Base-by-base conservation (phyloP, 345 rosid genomes). In the Salix dunnii region DNA sequence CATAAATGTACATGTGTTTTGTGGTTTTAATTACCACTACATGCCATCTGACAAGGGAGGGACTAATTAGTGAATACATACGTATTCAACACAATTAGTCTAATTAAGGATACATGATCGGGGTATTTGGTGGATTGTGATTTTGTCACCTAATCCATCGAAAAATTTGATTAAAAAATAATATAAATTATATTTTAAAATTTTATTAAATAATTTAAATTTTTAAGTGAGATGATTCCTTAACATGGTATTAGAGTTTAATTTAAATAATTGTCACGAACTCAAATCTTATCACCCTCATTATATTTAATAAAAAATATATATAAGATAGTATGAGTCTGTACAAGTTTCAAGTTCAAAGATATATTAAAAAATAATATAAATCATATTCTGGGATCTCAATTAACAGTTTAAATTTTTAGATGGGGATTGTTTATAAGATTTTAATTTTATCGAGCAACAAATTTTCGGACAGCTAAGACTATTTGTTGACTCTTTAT, bases 1-100 rank as follows among this genome's bases (percentile, higher is more conserved):
- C 69, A n/a, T 33, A 63, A 63, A 60, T 55, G 74, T 53, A 43
- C 69, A 40, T 70, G 74, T 69, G 66, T 27, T 68, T 60, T 42
- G 74, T 38, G 12, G 4, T 4, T 63, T 69, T 35, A 58, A 27
- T 77, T 51, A 64, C 12, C 36, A 74, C 38, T 18, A 30, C 42
- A n/a, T 48, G 67, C 35, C n/a, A 55, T 53, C 31, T 36, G 36
- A 25, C 23, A 2, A 31, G 27, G 53, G 66, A 7, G 14, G 38
- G 30, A 71, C 17, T 6, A 3, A 21, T 74, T 58, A 60, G 61
- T 1, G 46, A 35, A 33, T 63, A 25, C 70, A 33, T 23, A 69
- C 49, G 70, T 35, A 36, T 40, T 74, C 23, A 65, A 64, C 46
- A 67, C 72, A 49, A 74, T 62, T 72, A 74, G 75, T 66, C 43